Base-by-base conservation (phyloP, 495 filamentous ascomycete genomes). In the Evansstolkia leycettana region DNA sequence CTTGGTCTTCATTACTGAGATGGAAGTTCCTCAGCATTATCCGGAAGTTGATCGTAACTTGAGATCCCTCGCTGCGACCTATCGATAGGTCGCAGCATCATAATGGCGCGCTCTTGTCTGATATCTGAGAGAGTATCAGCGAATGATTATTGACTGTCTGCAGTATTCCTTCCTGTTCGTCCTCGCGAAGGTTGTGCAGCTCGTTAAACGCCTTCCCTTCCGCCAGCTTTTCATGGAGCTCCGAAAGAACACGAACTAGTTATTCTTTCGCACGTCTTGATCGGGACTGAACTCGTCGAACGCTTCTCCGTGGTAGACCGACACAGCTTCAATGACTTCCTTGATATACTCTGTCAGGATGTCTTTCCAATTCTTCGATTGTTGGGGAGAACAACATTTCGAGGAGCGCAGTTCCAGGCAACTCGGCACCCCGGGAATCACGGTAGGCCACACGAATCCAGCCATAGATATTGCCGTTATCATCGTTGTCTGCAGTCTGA, bases 361-460 rank as follows among this genome's bases (percentile, higher is more conserved):
- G 7, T 33, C 17, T 24, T 54, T 37, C 62, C 61, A 64, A 12
- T 41, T 46, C 16, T 6, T n/a, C 0, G 55, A 54, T 35, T 63
- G 59, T 30, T 52, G 31, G 8, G 51, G 46, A n/a, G 37, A 63
- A 61, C 13, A 60, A 41, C 7, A 41, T 47, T 32, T 57, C 42
- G 5, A 64, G 44, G 13, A 63, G 36, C 23, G 63, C 48, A 28
- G 54, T 60, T 2, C 62, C 62, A 2, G 52, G 37, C 3, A 64
- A 42, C 34, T 66, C 61, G 13, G 46, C 42, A 6, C 62, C 62
- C 3, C 57, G 49, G 0, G 57, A 54, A 2, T 45, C 25, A 15
- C 34, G 36, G 33, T 64, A 62, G 2, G 54, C 27, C 0, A 39
- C 17, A 11, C 49, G 42, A 13, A 65, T 57, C 55, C 20, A 23